Conservation (phyloP, 257 asterid genomes). For the Anisodus tanguticus region DNA sequence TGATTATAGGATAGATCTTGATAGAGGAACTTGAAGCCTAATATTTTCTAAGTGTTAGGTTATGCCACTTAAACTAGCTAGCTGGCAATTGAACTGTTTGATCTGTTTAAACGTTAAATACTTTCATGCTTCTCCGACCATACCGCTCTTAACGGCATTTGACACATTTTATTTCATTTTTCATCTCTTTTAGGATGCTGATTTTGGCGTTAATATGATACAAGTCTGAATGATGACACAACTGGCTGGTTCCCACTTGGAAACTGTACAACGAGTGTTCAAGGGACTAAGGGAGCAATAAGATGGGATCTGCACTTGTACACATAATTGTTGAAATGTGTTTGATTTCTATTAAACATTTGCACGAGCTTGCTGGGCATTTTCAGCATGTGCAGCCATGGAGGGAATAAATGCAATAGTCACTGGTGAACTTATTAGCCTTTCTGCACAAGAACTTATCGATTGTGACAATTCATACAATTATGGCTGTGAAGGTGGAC, state of each 20-base stretch:
- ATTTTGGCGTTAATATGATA: conserved; percentile 66
- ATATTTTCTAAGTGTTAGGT: background rate
- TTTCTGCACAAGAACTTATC: too few relatives aligned
- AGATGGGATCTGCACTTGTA: background rate
- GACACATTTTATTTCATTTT: background rate
- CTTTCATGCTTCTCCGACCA: background rate
- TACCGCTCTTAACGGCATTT: background rate
- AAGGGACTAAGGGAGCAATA: background rate
- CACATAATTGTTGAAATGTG: background rate
- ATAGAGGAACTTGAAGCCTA: background rate
- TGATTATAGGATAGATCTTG: background rate
- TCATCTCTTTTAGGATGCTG: conserved; percentile 51
- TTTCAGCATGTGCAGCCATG: too few relatives aligned
- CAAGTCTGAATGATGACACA: conserved; percentile 49
- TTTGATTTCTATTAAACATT: too few relatives aligned
- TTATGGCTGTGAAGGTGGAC: too few relatives aligned
- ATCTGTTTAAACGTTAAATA: background rate
- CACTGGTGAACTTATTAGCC: too few relatives aligned
- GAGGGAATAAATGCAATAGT: too few relatives aligned
- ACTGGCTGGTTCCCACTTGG: conserved; percentile 82
- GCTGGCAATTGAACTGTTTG: background rate
- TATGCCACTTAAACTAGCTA: background rate
- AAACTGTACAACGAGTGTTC: conserved; percentile 62
- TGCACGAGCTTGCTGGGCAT: too few relatives aligned
- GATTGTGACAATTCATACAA: too few relatives aligned